Evolutionary conservation across 2,329 filamentous ascomycete genomes (phyloP).

Genomic region (Escovopsis weberi): DNA sequence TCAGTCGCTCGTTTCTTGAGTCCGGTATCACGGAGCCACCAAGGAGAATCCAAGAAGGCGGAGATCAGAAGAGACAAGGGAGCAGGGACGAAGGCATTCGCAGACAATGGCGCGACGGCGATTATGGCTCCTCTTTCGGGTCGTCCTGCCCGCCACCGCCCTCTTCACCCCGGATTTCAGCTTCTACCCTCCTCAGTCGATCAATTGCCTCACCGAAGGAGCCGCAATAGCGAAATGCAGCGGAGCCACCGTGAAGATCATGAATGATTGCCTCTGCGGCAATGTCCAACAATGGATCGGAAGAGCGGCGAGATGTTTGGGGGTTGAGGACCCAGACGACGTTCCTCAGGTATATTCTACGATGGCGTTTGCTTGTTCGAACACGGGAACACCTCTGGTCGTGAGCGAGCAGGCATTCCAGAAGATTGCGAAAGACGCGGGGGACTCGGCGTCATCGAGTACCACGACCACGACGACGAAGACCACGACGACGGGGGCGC

Average conservation of each 20-base stretch:
- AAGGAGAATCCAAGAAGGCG: too few relatives aligned
- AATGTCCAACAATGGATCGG: slow-evolving; percentile 35
- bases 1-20: too few relatives aligned
- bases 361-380: slow-evolving; percentile 28
- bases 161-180: slow-evolving; percentile 18
- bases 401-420: slow-evolving; percentile 21
- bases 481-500: background rate
- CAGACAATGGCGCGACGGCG: slow-evolving; percentile 14
- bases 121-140: slow-evolving; percentile 9
- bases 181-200: slow-evolving; percentile 18
- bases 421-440: background rate
- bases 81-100: background rate
- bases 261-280: slow-evolving; percentile 36
- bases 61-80: too few relatives aligned
- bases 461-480: background rate
- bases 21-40: too few relatives aligned
- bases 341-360: slow-evolving; percentile 28
- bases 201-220: slow-evolving; percentile 28
- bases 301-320: slow-evolving; percentile 31
- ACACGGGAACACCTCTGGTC: slow-evolving; percentile 28
- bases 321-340: slow-evolving; percentile 18
- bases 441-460: slow-evolving; percentile 17
- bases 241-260: slow-evolving; percentile 20
- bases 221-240: slow-evolving; percentile 26
- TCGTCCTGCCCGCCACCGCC: slow-evolving; percentile 10